A percentile compares a stretch with the other conserved stretches of the same genome.
Conservation (phyloP, 495 filamentous ascomycete genomes). For the Aspergillus bertholletiae region DNA sequence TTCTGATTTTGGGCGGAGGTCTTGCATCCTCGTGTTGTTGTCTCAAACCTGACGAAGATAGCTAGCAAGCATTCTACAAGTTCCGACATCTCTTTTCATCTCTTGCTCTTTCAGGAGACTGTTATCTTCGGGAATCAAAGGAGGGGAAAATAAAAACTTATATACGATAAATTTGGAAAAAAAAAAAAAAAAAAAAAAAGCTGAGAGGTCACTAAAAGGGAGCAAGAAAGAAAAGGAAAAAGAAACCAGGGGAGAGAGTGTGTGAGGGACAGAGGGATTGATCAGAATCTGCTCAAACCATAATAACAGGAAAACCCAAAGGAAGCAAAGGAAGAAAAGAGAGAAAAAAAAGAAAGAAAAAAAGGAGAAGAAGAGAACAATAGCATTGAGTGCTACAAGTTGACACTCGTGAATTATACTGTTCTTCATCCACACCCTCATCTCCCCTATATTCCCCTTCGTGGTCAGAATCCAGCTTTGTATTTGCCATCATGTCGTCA, state of each 20-base stretch:
- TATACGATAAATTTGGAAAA: slow-evolving; percentile 18
- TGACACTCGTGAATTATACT: background rate
- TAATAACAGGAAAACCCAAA: no score
- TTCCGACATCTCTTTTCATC: slow-evolving; percentile 43
- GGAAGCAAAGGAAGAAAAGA: slow-evolving; percentile 3
- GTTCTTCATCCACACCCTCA: background rate
- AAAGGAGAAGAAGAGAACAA: background rate
- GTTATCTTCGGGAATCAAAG: slow-evolving; percentile 24
- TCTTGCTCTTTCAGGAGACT: slow-evolving; percentile 33
- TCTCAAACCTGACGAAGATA: slow-evolving; percentile 43
- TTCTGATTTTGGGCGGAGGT: background rate
- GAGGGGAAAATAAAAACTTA: slow-evolving; percentile 29
- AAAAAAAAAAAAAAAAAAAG: slow-evolving; percentile 15
- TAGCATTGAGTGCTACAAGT: background rate
- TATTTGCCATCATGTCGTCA: slow-evolving; percentile 62
- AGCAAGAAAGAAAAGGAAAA: slow-evolving; percentile 4
- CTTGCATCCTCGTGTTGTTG: slow-evolving; percentile 33
- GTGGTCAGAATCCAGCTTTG: slow-evolving; percentile 7
- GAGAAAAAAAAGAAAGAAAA: background rate
- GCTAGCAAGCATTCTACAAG: slow-evolving; percentile 53
- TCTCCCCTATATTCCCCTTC: slow-evolving; percentile 2
- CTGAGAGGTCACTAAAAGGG: slow-evolving; percentile 9
- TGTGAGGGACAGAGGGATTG: background rate
- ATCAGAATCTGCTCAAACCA: no score
- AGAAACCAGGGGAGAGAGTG: background rate